Conservation (phyloP, 2,329 filamentous ascomycete species). For the Epichloe coenophiala region DNA sequence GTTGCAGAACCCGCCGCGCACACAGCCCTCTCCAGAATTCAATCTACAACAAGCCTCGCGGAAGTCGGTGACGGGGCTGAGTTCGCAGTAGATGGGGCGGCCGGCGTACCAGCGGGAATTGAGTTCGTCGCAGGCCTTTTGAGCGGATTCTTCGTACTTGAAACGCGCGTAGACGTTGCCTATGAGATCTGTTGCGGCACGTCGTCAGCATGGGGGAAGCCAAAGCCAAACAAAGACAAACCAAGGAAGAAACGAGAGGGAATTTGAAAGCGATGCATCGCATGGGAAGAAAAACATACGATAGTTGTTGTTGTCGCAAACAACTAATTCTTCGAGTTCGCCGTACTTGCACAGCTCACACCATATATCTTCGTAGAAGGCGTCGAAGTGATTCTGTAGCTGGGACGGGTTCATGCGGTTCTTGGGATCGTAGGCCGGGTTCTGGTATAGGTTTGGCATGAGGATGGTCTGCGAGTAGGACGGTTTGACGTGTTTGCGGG, state of each 20-base stretch:
- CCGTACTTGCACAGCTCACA: conserved; percentile 99
- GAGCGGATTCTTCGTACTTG: conserved; percentile 97
- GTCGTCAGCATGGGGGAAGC: conserved; percentile 12
- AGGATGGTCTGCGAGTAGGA: conserved; percentile 97
- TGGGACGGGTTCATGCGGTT: conserved; percentile 93
- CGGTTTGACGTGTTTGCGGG: conserved; percentile 96
- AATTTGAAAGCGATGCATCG: too few relatives aligned
- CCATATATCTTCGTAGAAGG: conserved; percentile 99
- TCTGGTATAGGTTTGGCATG: conserved; percentile 97
- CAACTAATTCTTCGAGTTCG: conserved; percentile 91
- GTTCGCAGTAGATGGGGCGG: conserved; percentile 93
- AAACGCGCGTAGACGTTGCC: conserved; percentile 99
- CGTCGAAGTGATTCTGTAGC: conserved; percentile 98
- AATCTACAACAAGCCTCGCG: conserved; percentile 95
- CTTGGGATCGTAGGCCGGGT: conserved; percentile 92
- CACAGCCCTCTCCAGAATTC: conserved; percentile 90
- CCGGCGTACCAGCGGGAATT: conserved; percentile 96
- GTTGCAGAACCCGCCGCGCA: conserved; percentile 94
- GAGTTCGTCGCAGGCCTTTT: conserved; percentile 83
- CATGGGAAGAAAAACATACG: conserved; percentile 44
- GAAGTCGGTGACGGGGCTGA: conserved; percentile 95
- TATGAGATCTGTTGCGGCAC: conserved; percentile 56
- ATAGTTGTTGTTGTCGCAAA: conserved; percentile 99
- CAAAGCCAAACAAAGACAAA: too few relatives aligned
- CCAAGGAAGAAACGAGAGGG: too few relatives aligned